Evolutionary conservation across 2,329 filamentous ascomycete species (phyloP).

Genomic region (Chrysoporthe austroafricana): DNA sequence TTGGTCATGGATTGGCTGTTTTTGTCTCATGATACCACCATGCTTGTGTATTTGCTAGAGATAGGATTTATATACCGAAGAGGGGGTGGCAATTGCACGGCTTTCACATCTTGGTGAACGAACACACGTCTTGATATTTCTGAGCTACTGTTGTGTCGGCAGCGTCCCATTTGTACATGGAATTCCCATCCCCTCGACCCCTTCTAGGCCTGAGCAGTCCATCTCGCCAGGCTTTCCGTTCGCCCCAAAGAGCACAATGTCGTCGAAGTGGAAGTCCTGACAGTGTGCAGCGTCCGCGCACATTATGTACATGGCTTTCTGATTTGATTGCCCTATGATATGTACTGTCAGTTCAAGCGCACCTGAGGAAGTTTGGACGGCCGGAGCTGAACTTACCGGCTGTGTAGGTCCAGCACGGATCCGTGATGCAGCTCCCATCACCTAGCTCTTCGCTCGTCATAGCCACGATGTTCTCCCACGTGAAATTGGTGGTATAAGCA

Average conservation of each 20-base stretch:
- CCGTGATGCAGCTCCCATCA: conserved; percentile 33
- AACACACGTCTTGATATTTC: neutral
- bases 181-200: conserved; percentile 31
- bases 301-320: conserved; percentile 30
- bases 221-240: conserved; percentile 30
- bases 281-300: conserved; percentile 31
- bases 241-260: conserved; percentile 30
- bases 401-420: conserved; percentile 33
- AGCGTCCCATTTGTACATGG: conserved; percentile 31
- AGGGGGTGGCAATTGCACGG: neutral
- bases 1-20: neutral
- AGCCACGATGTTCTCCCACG: conserved; percentile 31
- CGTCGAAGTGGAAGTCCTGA: conserved; percentile 30
- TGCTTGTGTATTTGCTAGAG: neutral
- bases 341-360: neutral
- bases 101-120: neutral
- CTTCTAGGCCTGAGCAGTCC: conserved; percentile 32
- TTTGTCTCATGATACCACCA: neutral
- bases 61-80: neutral
- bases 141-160: neutral
- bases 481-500: conserved; percentile 31
- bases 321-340: conserved; percentile 24
- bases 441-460: conserved; percentile 21
- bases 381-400: conserved; percentile 19
- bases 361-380: neutral